Evolutionary conservation across 2,329 filamentous ascomycete genomes (phyloP), one percentile per base, ranked within the genome.

Genomic region (Leptographium lundbergii): DNA sequence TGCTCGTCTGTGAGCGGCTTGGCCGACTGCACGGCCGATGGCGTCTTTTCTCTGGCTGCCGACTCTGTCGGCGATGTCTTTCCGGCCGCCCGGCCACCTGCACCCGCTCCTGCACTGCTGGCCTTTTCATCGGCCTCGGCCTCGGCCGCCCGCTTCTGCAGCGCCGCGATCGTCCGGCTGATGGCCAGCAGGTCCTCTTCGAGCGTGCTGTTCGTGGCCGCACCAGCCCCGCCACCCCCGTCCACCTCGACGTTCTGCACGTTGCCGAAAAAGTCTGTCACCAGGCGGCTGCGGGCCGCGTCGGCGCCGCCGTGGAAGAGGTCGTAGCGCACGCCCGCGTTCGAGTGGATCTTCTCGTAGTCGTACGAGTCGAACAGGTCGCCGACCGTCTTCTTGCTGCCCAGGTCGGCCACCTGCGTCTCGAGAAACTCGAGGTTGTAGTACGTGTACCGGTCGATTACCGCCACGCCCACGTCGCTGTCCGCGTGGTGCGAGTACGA

Each of bases 261-360:
- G 69, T 97, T 99, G 27, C 94, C 94, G 64, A 99, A 97, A 74
- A 99, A 99, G 70, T 99, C 94, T 67, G 95, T 95, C 48, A 99
- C 84, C 34, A 94, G 79, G 50, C 91, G 84, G 65, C 87, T 83
- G 58, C 91, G 81, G 0, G 89, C 92, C 11, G 81, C 85, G 9
- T 84, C 77, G 65, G 91, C 88, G 7, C 90, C 91, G 13, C 91
- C 92, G 0, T 81, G 84, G 72, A 99, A 97, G n/a, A 99, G 75
- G 70, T 99, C 94, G 77, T 95, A 97, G 60, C 94, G 82, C 24
- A 99, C 85, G 42, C 94, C 94, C 0, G 94, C 91, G 65, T 92
- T 82, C 2, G 88, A 94, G 71, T 97, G 92, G 56, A 99, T 97
- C 77, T 96, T 95, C 56, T 86, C 84, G 67, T 89, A 91, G 65